A percentile compares a stretch with the other conserved stretches of the same genome.
Conservation (phyloP, 2,329 filamentous ascomycete genomes). For the Fusarium brachygibbosum region DNA sequence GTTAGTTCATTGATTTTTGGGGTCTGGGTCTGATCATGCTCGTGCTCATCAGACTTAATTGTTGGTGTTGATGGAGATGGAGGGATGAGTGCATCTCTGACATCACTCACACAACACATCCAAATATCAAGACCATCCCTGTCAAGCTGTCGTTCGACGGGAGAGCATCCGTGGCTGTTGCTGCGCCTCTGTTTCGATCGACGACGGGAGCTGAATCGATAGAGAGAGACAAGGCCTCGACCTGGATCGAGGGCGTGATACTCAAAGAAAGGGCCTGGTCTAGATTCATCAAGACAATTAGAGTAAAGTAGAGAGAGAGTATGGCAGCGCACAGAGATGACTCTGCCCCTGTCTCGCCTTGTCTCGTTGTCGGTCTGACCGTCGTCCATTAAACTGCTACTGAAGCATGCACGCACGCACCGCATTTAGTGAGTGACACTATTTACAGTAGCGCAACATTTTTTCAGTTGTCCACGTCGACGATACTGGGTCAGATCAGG, state of each 20-base stretch:
- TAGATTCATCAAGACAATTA: constrained; percentile 7
- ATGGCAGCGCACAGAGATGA: neutral
- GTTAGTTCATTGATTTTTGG: constrained; percentile 33
- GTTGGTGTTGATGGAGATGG: constrained; percentile 4
- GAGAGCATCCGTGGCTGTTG: constrained; percentile 38
- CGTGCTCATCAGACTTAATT: neutral
- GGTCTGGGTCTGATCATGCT: neutral
- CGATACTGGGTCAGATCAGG: neutral
- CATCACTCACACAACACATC: constrained; percentile 31
- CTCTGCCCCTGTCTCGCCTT: constrained; percentile 1
- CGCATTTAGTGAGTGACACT: constrained; percentile 33
- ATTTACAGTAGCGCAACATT: constrained; percentile 34
- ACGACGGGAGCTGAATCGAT: constrained; percentile 31
- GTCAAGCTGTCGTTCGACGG: constrained; percentile 34
- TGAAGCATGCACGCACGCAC: constrained; percentile 20
- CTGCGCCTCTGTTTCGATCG: constrained; percentile 14
- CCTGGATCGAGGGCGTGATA: constrained; percentile 14
- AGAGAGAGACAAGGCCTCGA: constrained; percentile 13
- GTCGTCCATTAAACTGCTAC: constrained; percentile 13
- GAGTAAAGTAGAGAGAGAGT: neutral
- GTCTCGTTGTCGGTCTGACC: constrained; percentile 1
- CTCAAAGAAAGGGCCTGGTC: constrained; percentile 11
- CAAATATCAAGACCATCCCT: constrained; percentile 10
- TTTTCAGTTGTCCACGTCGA: constrained; percentile 13
- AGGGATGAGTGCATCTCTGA: constrained; percentile 30